Evolutionary conservation across 139 green algal genomes (phyloP), one percentile per base, ranked within the genome.

Genomic region (Chlamydomonas sp.): DNA sequence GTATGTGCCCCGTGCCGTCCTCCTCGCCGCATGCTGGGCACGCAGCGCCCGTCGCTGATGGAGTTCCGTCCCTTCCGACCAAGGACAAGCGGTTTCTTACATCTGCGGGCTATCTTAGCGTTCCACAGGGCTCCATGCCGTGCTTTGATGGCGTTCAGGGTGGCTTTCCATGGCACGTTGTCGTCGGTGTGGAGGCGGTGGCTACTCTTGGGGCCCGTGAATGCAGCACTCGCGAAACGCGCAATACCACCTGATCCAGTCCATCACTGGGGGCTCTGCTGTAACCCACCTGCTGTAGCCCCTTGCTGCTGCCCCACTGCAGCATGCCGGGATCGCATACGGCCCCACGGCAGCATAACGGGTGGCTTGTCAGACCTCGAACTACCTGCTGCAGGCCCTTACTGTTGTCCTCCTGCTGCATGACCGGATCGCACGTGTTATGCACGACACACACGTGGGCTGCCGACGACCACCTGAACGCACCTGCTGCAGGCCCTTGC

Each of bases 401-500:
- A 14, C 66, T 71, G 66, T 10, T 71, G 10, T 14, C 66, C 12
- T 14, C 10, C 66, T 71, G 9, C 66, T 71, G 31, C 31, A 49
- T 49, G 31, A 49, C 31, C 31, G 31, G 31, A 49, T 49, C 31
- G 31, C 31, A 49, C 31, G 31, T 49, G 31, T 49, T 49, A 49
- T 49, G 31, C 31, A 49, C 31, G 31, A 49, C 31, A 49, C 31
- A 49, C 31, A 49, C 31, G 31, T 49, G 31, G 31, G 31, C 49
- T 20, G 4, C 17, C 61, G 1, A 17, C 31, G 31, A 49, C 31
- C 31, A 49, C 66, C 66, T 14, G 12, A 10, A 71, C 66, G 12
- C 66, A 71, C 66, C 66, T 71, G 66, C 61, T 31, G 5, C 3
- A 88, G 83, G 12, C 83, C 83, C 49, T 68, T 75, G 72, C 59